Evolutionary conservation across 1,284 basidiomycete species (phyloP), one percentile per base, ranked within the genome.

Genomic region (Ganoderma meredithae): DNA sequence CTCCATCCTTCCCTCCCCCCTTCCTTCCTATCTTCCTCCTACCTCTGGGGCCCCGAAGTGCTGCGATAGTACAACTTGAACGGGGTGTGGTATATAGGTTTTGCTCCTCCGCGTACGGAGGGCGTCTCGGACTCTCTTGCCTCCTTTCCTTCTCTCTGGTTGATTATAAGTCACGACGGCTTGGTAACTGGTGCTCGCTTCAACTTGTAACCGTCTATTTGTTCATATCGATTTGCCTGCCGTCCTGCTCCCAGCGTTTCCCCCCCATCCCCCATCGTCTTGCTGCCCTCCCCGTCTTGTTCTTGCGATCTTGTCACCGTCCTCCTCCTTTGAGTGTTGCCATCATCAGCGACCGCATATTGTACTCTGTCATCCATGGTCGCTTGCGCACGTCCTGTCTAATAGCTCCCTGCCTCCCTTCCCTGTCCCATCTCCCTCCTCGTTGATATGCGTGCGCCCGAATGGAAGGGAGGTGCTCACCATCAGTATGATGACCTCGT

Each of bases 321-420:
- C 47, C 17, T 44, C 47, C 17, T 44, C 22, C 36, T 19, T 31
- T 27, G 40, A 36, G 27, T 17, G 31, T 40, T 60, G 40, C 43
- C 40, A 27, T 53, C 41, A 22, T 40, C 22, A 15, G 62, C 22
- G 62, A 25, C 25, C 36, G 31, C 49, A 53, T 63, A 63, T 25
- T 41, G 62, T 63, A 63, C 44, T 53, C 8, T 52, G 62, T 63
- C 22, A 41, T 8, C 13, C 13, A 40, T 60, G 39, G 58, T 40
- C 58, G 58, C 12, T 40, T 13, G 22, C 56, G 13, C 58, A 25
- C 58, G 58, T 60, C 58, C 58, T 60, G 58, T 60, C 40, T 60
- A 60, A 60, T 60, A 15, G 58, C 39, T 39, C 17, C 36, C 39
- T 9, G 8, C 8, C 36, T 39, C 1, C 33, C 19, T 39, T 6